These are phyloP conservation scores for Dictyophora rubrovolvata DNA, from an alignment of 768 basidiomycete species.

Conservation along the genomic window DNA sequence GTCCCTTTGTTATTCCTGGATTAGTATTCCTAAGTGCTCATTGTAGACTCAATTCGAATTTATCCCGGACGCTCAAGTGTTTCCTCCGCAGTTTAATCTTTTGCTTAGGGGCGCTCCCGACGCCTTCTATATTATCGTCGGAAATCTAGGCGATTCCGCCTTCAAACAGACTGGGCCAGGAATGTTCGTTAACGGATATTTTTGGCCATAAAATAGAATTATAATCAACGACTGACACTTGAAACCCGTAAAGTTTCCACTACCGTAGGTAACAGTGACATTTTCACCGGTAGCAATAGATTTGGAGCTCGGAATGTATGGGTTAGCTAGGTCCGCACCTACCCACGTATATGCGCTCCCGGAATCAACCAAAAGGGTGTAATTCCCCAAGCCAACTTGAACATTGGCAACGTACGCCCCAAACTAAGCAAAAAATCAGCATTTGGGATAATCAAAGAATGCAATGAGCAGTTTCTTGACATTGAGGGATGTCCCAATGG, in stretches of 20 bases:
- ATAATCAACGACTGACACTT: too few relatives aligned
- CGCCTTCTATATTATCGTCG: conserved; percentile 37
- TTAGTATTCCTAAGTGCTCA: not conserved
- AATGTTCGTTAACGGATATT: too few relatives aligned
- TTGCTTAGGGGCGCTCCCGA: conserved; percentile 41
- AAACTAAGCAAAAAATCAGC: not conserved
- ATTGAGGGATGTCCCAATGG: not conserved
- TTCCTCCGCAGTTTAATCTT: conserved; percentile 50
- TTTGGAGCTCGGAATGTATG: conserved; percentile 40
- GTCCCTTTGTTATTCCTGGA: not conserved
- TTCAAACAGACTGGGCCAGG: too few relatives aligned
- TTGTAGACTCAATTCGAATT: conserved; percentile 24
- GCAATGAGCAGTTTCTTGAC: not conserved
- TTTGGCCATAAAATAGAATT: too few relatives aligned
- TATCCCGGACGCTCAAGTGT: conserved; percentile 58
- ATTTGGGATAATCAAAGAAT: not conserved
- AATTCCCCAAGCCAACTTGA: conserved; percentile 42
- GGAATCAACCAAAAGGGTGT: conserved; percentile 6
- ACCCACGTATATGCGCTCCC: conserved; percentile 57
- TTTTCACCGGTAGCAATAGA: conserved; percentile 33
- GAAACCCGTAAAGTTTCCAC: conserved; percentile 14
- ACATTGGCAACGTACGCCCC: not conserved
- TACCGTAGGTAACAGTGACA: conserved; percentile 27
- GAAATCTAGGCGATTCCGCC: not conserved
- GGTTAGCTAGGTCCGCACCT: conserved; percentile 30